Evolutionary conservation across 257 asterid genomes (phyloP), one percentile per base, ranked within the genome.

Genomic region (Catharanthus roseus): DNA sequence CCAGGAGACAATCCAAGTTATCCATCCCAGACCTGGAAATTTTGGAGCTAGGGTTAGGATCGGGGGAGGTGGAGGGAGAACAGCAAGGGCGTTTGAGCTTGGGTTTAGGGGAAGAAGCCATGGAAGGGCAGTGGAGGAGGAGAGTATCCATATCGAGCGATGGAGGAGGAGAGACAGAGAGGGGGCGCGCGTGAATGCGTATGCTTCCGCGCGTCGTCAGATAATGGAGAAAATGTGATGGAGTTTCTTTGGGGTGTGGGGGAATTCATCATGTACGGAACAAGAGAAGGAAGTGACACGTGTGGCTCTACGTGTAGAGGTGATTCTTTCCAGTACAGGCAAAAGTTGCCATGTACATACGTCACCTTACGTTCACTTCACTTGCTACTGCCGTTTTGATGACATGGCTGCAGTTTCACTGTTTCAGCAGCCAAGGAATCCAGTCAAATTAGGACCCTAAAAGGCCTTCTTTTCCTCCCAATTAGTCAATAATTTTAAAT

Each of bases 41-140:
- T 69, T 77, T 69, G n/a, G 72, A 53, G 55, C 64, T 69, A 39
- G 76, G 69, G 44, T 36, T 78, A 36, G 80, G 74, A 16, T 12
- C 44, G 2, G 51, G 67, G 68, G 23, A 53, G 5, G 79, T 24
- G 56, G 64, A 45, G 26, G 69, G 16, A 74, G 76, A 45, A 64
- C 81, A 77, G 74, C 91, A 86, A 4, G 87, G 91, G 79, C 92
- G 97, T 76, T 89, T 87, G 62, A 79, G 85, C 76, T 83, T 86
- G 67, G 87, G 84, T 31, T 85, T 84, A 51, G 75, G 74, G 61
- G 85, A 44, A 56, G 85, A 44, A 80, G 77, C 77, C 80, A 61
- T 73, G 78, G 45, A 16, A 45, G 80, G 64, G 84, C 78, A 45
- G 85, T 72, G 66, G 78, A 77, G 84, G 62, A 49, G 82, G 82